Evolutionary conservation across 164 flowering plant species (phyloP).

Genomic region (Aristolochia contorta): DNA sequence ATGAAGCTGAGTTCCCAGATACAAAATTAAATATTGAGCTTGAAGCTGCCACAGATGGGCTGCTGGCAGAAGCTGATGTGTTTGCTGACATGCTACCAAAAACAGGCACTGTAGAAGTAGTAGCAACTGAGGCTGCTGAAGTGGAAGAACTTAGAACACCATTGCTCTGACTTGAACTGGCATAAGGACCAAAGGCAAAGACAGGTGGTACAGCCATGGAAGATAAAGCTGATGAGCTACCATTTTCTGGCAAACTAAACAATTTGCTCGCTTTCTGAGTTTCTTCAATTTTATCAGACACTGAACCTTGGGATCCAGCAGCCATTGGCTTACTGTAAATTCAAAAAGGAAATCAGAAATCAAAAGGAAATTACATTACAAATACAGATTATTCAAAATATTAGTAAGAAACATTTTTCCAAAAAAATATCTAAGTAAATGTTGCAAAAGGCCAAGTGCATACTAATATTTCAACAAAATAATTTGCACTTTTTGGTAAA

Average conservation of each 20-base stretch:
- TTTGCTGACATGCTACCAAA: slow-evolving; percentile 6
- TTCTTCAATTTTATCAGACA: slow-evolving; percentile 20
- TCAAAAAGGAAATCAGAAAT: no score
- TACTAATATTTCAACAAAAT: no score
- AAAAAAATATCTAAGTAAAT: no score
- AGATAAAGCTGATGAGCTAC: slow-evolving; percentile 10
- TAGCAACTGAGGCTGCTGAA: slow-evolving; percentile 13
- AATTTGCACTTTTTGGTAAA: no score
- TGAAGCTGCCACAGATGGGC: slow-evolving; percentile 17
- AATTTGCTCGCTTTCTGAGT: slow-evolving; percentile 12
- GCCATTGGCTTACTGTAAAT: neutral
- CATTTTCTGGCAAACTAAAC: slow-evolving; percentile 17
- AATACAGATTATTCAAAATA: no score
- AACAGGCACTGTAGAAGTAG: slow-evolving; percentile 6
- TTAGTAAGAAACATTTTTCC: no score
- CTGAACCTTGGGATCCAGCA: slow-evolving; percentile 11
- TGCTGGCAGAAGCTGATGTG: slow-evolving; percentile 10
- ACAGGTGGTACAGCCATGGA: slow-evolving; percentile 18
- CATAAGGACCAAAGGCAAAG: slow-evolving; percentile 25
- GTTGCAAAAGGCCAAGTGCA: no score
- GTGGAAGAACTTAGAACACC: slow-evolving; percentile 29
- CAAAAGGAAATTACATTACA: no score
- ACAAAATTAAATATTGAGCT: slow-evolving; percentile 33
- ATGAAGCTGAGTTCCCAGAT: slow-evolving; percentile 5
- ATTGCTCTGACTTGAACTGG: slow-evolving; percentile 23